Evolutionary conservation across 768 basidiomycete species (phyloP), one percentile per base, ranked within the genome.

Genomic region (Phaffia australis): DNA sequence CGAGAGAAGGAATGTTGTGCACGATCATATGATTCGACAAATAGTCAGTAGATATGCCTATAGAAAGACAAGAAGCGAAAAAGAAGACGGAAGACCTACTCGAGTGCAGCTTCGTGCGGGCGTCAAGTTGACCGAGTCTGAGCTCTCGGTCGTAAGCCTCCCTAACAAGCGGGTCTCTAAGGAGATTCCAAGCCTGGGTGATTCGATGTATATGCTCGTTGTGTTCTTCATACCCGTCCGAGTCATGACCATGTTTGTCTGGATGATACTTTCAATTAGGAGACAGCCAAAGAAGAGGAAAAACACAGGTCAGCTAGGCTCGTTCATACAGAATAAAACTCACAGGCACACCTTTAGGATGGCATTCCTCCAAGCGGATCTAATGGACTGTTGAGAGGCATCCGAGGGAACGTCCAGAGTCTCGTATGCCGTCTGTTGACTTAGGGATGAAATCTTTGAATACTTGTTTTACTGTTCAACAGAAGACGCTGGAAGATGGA

Each of bases 241-340:
- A 19, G 23, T 57, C 56, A 9, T 25, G n/a, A 25, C 21, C 25
- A 2, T 5, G 11, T 42, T 63, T 63, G 14, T 63, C 63, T 15
- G 63, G 63, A 23, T 63, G 63, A 32, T 63, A 55, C 63, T 63
- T n/a, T n/a, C n/a, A n/a, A n/a, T n/a, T n/a, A n/a, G 63, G 2
- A 30, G 11, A 42, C 4, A 11, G 35, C n/a, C n/a, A n/a, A n/a
- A n/a, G 11, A 11, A 42, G 35, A 42, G 11, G 35, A 42, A 42
- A 42, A 42, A 42, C 4, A 42, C 4, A 42, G 35, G 11, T 42
- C 35, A 42, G 35, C 35, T 5, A 11, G 35, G 11, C 11, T 11
- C 35, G 35, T 42, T 42, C 35, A 42, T 11, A 42, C 35, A 42
- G 35, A 42, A 5, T 4, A 42, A 42, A 47, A 27, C 56, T 18